Evolutionary conservation across 2,329 filamentous ascomycete species (phyloP).

Genomic region (Aspergillus calidoustus): DNA sequence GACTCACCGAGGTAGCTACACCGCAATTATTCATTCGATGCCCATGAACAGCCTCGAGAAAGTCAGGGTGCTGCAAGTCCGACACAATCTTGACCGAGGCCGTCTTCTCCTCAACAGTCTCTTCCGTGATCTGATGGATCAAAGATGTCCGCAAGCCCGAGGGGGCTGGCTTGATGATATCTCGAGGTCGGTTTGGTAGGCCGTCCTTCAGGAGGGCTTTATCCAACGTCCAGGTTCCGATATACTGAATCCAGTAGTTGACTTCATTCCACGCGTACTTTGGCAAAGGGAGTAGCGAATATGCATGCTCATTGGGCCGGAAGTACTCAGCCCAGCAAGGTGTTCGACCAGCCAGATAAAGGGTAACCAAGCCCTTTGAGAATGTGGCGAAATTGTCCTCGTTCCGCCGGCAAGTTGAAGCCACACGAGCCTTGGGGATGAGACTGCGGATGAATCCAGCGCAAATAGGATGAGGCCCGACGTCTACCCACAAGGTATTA

Average conservation of each 20-base stretch:
- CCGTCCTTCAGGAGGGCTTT: conserved; percentile 53
- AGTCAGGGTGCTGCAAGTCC: conserved; percentile 45
- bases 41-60: conserved; percentile 45
- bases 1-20: conserved; percentile 52
- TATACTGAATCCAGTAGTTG: conserved; percentile 75
- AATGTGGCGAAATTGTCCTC: conserved; percentile 70
- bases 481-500: conserved; percentile 72
- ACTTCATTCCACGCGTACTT: conserved; percentile 72
- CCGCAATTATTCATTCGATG: conserved; percentile 51
- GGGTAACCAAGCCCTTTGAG: conserved; percentile 58
- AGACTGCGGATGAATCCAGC: conserved; percentile 70
- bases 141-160: conserved; percentile 11
- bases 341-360: conserved; percentile 66
- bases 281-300: conserved; percentile 66
- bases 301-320: conserved; percentile 61
- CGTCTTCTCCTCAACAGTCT: conserved; percentile 35
- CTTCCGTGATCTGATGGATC: conserved; percentile 30
- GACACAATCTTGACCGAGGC: conserved; percentile 45
- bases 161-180: not conserved
- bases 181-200: not conserved
- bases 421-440: conserved; percentile 59
- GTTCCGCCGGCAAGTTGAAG: conserved; percentile 65
- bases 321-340: conserved; percentile 75
- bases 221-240: conserved; percentile 72
- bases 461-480: conserved; percentile 75